These are phyloP conservation scores for Erodium maritimum DNA, from an alignment of 345 rosid genomes.

Conservation along the genomic window DNA sequence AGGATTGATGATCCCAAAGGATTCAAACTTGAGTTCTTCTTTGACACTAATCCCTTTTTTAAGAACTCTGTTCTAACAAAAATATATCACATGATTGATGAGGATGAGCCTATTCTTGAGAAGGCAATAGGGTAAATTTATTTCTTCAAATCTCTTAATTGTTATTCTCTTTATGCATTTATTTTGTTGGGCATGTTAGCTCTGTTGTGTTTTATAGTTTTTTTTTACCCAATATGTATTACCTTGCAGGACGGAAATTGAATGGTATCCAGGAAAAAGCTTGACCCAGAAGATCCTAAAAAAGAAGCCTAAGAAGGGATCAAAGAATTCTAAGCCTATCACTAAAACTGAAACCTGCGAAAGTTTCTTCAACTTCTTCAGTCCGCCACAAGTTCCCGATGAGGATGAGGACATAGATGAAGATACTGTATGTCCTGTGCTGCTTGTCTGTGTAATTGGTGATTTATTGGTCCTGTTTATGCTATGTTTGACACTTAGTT, in stretches of 20 bases:
- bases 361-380: slow-evolving; percentile 92
- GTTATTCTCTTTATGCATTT: too few relatives aligned
- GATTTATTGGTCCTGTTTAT: neutral
- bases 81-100: slow-evolving; percentile 20
- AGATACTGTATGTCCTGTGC: slow-evolving; percentile 46
- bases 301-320: slow-evolving; percentile 94
- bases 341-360: slow-evolving; percentile 86
- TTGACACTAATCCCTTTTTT: slow-evolving; percentile 19
- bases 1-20: slow-evolving; percentile 18
- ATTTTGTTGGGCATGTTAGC: too few relatives aligned
- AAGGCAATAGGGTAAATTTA: slow-evolving; percentile 17
- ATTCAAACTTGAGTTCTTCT: slow-evolving; percentile 22
- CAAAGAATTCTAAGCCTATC: slow-evolving; percentile 78
- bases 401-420: slow-evolving; percentile 87
- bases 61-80: slow-evolving; percentile 20
- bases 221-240: neutral
- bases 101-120: slow-evolving; percentile 15
- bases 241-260: slow-evolving; percentile 71
- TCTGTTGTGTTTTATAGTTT: neutral
- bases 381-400: slow-evolving; percentile 90
- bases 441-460: neutral
- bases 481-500: neutral
- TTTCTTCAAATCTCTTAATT: neutral
- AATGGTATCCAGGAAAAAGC: slow-evolving; percentile 90
- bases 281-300: slow-evolving; percentile 84